Conservation (phyloP, 345 rosid species). For the Psidium friedrichsthalianum region DNA sequence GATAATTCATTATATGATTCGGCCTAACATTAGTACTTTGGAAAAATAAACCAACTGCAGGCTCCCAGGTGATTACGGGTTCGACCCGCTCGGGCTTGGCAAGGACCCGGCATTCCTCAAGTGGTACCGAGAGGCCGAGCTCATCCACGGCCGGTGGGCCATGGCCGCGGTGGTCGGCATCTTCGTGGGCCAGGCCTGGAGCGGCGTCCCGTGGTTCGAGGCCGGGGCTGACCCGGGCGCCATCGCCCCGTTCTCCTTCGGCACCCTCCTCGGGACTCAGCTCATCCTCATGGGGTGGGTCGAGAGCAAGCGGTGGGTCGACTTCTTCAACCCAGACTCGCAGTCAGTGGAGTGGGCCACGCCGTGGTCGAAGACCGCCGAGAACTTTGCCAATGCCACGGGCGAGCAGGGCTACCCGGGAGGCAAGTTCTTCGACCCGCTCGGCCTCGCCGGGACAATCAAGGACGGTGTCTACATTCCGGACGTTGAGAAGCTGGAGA, state of each 20-base stretch:
- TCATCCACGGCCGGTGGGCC: conserved; percentile 98
- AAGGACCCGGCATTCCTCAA: conserved; percentile 92
- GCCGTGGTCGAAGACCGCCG: conserved; percentile 86
- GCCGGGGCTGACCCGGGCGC: conserved; percentile 92
- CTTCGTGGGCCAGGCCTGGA: conserved; percentile 93
- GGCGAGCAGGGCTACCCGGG: conserved; percentile 99
- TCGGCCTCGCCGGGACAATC: conserved; percentile 58
- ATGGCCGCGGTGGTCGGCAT: conserved; percentile 87
- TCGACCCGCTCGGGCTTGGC: conserved; percentile 95
- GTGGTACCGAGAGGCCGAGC: conserved; percentile 98
- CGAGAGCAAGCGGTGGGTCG: conserved; percentile 98
- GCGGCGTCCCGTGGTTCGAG: conserved; percentile 94
- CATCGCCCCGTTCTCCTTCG: conserved; percentile 86
- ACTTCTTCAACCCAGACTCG: conserved; percentile 91
- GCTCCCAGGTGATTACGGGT: conserved; percentile 91
- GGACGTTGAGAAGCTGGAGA: conserved; percentile 70
- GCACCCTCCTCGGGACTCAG: conserved; percentile 79
- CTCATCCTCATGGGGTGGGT: conserved; percentile 98
- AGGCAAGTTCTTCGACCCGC: conserved; percentile 89
- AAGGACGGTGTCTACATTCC: conserved; percentile 64
- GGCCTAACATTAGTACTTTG: background rate
- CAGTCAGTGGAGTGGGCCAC: conserved; percentile 98
- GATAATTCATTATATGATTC: background rate
- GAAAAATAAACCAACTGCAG: conserved; percentile 14
- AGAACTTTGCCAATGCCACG: conserved; percentile 76